Evolutionary conservation across 495 filamentous ascomycete species (phyloP).

Genomic region (Podospora fimiseda): DNA sequence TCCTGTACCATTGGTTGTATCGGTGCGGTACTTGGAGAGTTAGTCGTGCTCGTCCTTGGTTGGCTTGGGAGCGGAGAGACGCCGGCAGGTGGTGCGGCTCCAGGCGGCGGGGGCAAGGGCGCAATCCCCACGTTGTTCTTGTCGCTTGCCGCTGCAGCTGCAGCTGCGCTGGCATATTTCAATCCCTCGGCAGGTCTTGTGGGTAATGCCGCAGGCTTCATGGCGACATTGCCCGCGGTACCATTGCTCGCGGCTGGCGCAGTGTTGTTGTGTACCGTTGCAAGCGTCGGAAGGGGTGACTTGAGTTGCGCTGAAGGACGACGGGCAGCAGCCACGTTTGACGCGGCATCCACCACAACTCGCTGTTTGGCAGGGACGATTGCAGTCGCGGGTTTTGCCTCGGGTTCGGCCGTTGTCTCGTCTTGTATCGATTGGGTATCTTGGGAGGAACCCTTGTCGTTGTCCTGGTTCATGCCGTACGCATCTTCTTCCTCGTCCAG

Average conservation of each 20-base stretch:
- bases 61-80: conserved; percentile 44
- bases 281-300: conserved; percentile 82
- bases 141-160: conserved; percentile 88
- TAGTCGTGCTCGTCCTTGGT: conserved; percentile 37
- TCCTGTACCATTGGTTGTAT: conserved; percentile 37
- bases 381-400: conserved; percentile 46
- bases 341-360: conserved; percentile 43
- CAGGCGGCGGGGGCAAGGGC: conserved; percentile 82
- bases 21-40: conserved; percentile 34
- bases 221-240: conserved; percentile 41
- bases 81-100: conserved; percentile 30
- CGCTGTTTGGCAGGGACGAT: conserved; percentile 45
- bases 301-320: conserved; percentile 88
- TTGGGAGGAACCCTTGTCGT: conserved; percentile 86
- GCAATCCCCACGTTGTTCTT: conserved; percentile 94
- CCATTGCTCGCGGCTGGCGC: conserved; percentile 58
- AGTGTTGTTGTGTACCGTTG: conserved; percentile 67
- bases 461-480: conserved; percentile 75
- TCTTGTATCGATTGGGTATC: conserved; percentile 91
- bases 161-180: conserved; percentile 95
- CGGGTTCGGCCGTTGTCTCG: conserved; percentile 57
- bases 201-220: conserved; percentile 92
- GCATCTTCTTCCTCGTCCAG: conserved; percentile 82
- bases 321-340: conserved; percentile 50
- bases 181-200: conserved; percentile 78